These are phyloP conservation scores for Lactifluus pinguis DNA, from an alignment of 768 basidiomycete species.

Conservation along the genomic window DNA sequence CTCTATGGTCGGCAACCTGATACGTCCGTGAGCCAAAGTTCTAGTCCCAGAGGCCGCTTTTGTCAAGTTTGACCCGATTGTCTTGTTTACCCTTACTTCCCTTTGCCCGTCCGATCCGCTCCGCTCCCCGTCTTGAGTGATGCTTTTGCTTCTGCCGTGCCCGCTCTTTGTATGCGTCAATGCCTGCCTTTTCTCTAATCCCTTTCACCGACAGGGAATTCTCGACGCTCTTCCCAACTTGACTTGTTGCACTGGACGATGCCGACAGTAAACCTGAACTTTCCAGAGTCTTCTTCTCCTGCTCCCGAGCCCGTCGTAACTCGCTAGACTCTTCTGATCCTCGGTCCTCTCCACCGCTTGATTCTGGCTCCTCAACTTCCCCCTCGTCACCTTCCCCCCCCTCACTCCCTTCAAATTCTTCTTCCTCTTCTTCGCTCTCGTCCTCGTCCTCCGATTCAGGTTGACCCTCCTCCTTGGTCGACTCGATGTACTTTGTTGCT, in stretches of 20 bases:
- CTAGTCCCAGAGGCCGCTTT: conserved; percentile 40
- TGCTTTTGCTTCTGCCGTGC: conserved; percentile 62
- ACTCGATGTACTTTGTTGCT: conserved; percentile 17
- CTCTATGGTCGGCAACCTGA: conserved; percentile 4
- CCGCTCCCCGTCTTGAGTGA: conserved; percentile 63
- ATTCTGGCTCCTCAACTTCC: not conserved
- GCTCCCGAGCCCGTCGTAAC: not conserved
- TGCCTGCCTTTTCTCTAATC: conserved; percentile 51
- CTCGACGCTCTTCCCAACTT: not conserved
- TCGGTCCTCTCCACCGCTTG: not conserved
- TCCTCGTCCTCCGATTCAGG: conserved; percentile 27
- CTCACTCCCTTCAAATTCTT: conserved; percentile 19
- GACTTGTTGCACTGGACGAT: not conserved
- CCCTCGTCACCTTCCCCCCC: conserved; percentile 8
- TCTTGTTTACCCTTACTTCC: conserved; percentile 87
- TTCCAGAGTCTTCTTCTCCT: not conserved
- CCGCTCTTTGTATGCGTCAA: conserved; percentile 50
- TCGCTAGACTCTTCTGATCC: not conserved
- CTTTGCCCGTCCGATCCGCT: conserved; percentile 54
- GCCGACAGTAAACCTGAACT: not conserved
- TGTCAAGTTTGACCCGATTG: conserved; percentile 42
- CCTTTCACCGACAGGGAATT: conserved; percentile 8
- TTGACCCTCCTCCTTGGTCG: conserved; percentile 21
- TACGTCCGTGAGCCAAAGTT: conserved; percentile 3
- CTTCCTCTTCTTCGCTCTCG: conserved; percentile 26